These are phyloP conservation scores for Nothophoma quercina DNA, from an alignment of 2,329 filamentous ascomycete species.

Conservation along the genomic window DNA sequence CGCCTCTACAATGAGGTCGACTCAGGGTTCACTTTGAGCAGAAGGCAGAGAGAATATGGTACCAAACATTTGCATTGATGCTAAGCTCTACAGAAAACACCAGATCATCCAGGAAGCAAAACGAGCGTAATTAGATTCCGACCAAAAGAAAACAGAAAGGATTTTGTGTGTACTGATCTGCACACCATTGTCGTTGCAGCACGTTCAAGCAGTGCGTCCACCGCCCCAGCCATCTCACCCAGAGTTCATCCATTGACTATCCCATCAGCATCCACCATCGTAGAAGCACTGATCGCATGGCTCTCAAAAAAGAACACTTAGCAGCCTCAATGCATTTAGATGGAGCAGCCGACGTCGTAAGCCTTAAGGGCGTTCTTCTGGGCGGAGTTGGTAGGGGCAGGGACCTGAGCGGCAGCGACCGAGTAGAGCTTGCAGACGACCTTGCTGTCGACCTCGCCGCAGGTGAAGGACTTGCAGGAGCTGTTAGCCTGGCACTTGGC, in stretches of 20 bases:
- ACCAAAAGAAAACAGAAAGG: not conserved
- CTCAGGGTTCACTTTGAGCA: not conserved
- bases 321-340: not conserved
- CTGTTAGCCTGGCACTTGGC: conserved; percentile 16
- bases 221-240: not conserved
- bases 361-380: conserved; percentile 14
- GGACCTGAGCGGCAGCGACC: conserved; percentile 17
- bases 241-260: too few species aligned
- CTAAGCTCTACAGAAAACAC: conserved; percentile 2
- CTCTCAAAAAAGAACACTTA: not conserved
- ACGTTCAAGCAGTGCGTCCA: conserved; percentile 3
- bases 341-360: conserved; percentile 23
- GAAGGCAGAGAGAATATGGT: not conserved
- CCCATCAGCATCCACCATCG: not conserved
- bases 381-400: conserved; percentile 12
- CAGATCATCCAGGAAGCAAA: not conserved
- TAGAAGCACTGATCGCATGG: not conserved
- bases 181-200: not conserved
- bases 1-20: too few species aligned
- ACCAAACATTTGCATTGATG: conserved; percentile 5
- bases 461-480: conserved; percentile 23
- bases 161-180: not conserved
- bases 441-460: conserved; percentile 10
- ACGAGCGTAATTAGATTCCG: not conserved
- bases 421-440: conserved; percentile 18